A percentile compares a stretch with the other conserved stretches of the same genome.
phyloP scores from a whole-genome alignment of 2,329 filamentous ascomycete genomes.

The Xylaria sp. region DNA sequence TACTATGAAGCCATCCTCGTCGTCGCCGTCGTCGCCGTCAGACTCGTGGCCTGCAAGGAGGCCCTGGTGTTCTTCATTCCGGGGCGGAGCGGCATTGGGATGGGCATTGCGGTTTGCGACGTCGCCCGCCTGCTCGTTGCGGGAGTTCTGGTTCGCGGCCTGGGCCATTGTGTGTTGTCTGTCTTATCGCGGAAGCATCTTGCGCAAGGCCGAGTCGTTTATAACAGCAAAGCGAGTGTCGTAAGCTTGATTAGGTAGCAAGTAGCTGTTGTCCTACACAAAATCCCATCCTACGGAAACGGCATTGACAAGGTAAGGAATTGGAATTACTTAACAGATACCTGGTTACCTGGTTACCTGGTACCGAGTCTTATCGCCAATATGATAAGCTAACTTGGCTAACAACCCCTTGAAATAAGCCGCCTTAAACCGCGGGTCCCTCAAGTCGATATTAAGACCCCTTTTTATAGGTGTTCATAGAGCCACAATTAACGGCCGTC shows the following conservation, averaged over 20 bases:
- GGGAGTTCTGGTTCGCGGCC: constrained; percentile 51
- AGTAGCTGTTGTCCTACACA: constrained; percentile 11
- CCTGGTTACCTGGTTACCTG: background rate
- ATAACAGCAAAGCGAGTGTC: constrained; percentile 10
- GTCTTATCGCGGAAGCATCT: constrained; percentile 54
- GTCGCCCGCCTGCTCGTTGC: constrained; percentile 42
- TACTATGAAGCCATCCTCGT: constrained; percentile 44
- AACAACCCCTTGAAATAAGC: constrained; percentile 24
- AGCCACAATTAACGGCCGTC: background rate
- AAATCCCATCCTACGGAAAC: constrained; percentile 22
- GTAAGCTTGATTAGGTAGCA: constrained; percentile 11
- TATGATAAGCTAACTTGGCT: constrained; percentile 35
- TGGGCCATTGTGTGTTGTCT: constrained; percentile 56
- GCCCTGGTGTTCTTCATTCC: constrained; percentile 54
- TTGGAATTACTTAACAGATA: background rate
- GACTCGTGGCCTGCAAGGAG: constrained; percentile 50
- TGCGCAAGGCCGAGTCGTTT: constrained; percentile 39
- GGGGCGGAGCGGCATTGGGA: constrained; percentile 41
- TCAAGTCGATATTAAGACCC: constrained; percentile 1
- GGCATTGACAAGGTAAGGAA: constrained; percentile 12
- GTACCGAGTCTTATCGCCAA: constrained; percentile 37
- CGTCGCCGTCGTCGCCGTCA: constrained; percentile 37
- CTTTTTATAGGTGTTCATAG: background rate
- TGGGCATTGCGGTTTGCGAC: constrained; percentile 27
- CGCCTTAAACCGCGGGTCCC: constrained; percentile 18